These are phyloP conservation scores for Petunia secreta DNA, from an alignment of 257 asterid species.

Conservation along the genomic window DNA sequence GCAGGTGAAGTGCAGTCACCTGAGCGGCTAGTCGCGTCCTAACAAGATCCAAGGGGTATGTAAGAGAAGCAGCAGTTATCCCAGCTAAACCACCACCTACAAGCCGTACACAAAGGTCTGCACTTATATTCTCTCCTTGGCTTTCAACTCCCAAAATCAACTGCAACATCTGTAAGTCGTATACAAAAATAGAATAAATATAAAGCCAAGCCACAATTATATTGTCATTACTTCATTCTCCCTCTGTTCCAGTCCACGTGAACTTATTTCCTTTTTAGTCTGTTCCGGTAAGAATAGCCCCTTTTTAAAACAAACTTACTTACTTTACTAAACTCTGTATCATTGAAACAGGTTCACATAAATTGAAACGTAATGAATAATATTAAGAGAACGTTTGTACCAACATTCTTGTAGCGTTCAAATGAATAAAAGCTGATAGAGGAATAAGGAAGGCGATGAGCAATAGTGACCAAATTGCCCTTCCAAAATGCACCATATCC, in stretches of 20 bases:
- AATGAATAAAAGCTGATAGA: slow-evolving; percentile 81
- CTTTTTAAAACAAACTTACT: neutral
- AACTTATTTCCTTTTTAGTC: no score
- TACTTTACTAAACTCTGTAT: neutral
- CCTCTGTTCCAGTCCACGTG: no score
- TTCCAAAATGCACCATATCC: slow-evolving; percentile 87
- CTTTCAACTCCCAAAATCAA: slow-evolving; percentile 51
- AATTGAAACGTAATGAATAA: no score
- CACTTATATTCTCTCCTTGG: slow-evolving; percentile 60
- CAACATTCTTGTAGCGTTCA: slow-evolving; percentile 87
- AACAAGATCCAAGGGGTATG: slow-evolving; percentile 85
- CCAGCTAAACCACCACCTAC: slow-evolving; percentile 92
- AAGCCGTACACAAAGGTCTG: slow-evolving; percentile 74
- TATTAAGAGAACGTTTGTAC: slow-evolving; percentile 56
- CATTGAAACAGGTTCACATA: no score
- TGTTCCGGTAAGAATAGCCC: no score
- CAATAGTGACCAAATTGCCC: slow-evolving; percentile 86
- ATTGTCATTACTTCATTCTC: no score
- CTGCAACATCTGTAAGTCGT: slow-evolving; percentile 50
- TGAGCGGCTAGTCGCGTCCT: slow-evolving; percentile 88
- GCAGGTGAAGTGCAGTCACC: slow-evolving; percentile 39
- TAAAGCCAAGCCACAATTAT: no score
- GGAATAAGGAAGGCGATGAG: slow-evolving; percentile 87
- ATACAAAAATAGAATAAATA: no score
- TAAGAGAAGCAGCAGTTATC: slow-evolving; percentile 79